phyloP scores from a whole-genome alignment of 2,329 filamentous ascomycete genomes.

The Pestalotiopsis fici region DNA sequence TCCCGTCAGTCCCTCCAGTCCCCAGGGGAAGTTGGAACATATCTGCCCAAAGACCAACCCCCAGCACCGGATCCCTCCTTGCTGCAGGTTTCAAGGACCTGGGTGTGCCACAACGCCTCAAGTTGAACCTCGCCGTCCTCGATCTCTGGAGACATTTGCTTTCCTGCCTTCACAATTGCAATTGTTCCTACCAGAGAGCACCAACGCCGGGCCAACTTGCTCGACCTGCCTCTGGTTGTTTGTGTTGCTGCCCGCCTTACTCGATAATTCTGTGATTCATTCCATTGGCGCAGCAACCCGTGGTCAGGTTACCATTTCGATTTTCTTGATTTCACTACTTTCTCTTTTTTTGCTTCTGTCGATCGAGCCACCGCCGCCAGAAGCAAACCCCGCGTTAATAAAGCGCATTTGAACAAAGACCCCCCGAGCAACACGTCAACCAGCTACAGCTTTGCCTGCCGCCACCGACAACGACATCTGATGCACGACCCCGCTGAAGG shows the following conservation, averaged over 20 bases:
- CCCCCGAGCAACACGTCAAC: background rate
- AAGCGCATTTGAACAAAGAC: background rate
- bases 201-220: background rate
- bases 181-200: background rate
- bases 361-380: background rate
- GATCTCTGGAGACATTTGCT: background rate
- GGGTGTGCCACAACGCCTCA: background rate
- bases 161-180: background rate
- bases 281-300: background rate
- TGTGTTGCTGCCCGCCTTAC: background rate
- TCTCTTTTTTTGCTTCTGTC: background rate
- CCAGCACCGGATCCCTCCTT: conserved; percentile 3
- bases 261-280: background rate
- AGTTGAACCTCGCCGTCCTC: background rate
- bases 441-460: background rate
- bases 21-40: background rate
- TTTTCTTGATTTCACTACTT: background rate
- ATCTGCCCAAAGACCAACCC: background rate
- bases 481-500: background rate
- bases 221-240: background rate
- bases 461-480: background rate
- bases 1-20: background rate
- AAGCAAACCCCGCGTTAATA: background rate
- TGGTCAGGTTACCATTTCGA: background rate
- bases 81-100: background rate